Base-by-base conservation (phyloP, 169 alveolate species). In the Plasmodium billcollinsi region DNA sequence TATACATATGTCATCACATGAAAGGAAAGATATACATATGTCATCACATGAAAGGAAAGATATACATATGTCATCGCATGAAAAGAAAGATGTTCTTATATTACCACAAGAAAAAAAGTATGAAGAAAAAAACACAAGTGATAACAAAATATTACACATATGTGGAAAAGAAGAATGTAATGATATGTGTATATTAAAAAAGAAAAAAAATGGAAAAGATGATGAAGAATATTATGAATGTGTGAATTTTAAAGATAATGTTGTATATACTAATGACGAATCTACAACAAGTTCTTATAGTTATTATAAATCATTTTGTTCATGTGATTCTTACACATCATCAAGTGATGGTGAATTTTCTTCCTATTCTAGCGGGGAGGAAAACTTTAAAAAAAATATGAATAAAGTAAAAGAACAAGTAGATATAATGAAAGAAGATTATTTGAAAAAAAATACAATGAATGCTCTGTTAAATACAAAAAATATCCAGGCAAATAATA, bases 381-480 rank as follows among this genome's bases (percentile, higher is more conserved):
- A 78, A 49, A 43, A 21, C 67, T n/a, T n/a, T 15, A 33, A 78
- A 21, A 66, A 39, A 21, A 73, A 78, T 3, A 45, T 78, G n/a
- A 59, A 78, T 29, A 78, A 78, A 65, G 75, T 78, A 70, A 78
- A 78, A 78, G 89, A 78, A 52, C 49, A 78, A 78, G 70, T 65
- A 26, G 89, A 78, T 49, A 49, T 78, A 43, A 78, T 78, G 29
- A 78, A 67, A 45, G 89, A 78, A 78, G 74, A 78, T 65, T 78
- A 49, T 56, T 49, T 78, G 54, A 78, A 78, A 50, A 78, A 78
- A 33, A 78, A 78, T 56, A 52, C 89, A 4, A 71, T 71, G 70
- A 52, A 15, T 26, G 89, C 89, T 49, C 66, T 78, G 54, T 70
- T 67, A 52, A 78, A 78, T 45, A 78, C 75, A n/a, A 78, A 59